These are phyloP conservation scores for Ceratocystis eucalypticola DNA, from an alignment of 2,329 filamentous ascomycete species.

Conservation along the genomic window DNA sequence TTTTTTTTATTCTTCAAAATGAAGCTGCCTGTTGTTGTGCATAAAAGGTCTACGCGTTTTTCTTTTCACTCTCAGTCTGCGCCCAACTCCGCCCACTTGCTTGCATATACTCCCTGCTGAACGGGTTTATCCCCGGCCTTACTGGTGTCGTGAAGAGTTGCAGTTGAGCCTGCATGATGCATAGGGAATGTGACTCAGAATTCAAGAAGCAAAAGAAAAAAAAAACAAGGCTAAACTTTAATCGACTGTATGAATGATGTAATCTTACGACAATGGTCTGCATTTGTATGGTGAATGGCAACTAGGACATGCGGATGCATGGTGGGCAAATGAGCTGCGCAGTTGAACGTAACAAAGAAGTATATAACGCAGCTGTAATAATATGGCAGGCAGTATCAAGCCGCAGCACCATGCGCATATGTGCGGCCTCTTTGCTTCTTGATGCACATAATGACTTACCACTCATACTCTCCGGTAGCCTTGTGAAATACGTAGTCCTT, in stretches of 20 bases:
- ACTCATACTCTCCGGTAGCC: constrained; percentile 93
- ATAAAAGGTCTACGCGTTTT: too few species aligned
- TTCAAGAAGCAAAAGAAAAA: neutral
- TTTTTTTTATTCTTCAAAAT: neutral
- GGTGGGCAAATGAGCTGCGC: neutral
- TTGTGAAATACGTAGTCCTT: constrained; percentile 98
- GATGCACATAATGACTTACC: constrained; percentile 42
- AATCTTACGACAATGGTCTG: neutral
- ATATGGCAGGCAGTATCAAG: neutral
- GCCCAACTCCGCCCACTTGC: neutral
- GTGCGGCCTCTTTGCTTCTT: neutral
- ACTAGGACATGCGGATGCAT: too few species aligned
- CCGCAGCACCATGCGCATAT: neutral
- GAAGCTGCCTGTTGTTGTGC: neutral
- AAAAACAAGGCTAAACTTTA: neutral
- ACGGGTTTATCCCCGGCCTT: neutral
- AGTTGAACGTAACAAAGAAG: neutral
- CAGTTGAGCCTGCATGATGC: neutral
- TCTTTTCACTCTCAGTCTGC: too few species aligned
- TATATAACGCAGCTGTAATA: neutral
- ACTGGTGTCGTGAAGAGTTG: neutral
- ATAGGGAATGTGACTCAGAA: neutral
- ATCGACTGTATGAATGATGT: neutral
- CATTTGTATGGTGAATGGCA: neutral
- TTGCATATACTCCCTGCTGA: neutral